Conservation (phyloP, 2,329 filamentous ascomycete genomes). For the Aschersonia sp. region DNA sequence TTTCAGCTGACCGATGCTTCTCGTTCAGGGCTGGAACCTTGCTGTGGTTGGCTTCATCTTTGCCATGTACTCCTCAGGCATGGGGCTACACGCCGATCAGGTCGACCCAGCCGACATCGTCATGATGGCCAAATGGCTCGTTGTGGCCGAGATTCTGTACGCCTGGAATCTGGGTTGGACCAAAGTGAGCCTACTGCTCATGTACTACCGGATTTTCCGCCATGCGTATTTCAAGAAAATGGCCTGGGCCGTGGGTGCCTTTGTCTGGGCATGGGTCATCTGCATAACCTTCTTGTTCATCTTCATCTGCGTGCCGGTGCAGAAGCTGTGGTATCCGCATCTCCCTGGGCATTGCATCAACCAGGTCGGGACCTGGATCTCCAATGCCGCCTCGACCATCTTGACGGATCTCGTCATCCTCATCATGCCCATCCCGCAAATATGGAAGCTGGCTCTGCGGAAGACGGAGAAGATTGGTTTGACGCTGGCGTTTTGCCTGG, state of each 20-base stretch:
- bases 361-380: conserved; percentile 33
- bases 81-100: conserved; percentile 30
- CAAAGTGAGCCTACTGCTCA: conserved; percentile 33
- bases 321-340: conserved; percentile 31
- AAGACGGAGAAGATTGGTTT: conserved; percentile 27
- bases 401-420: conserved; percentile 30
- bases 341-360: conserved; percentile 32
- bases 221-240: conserved; percentile 26
- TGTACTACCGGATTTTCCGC: conserved; percentile 39
- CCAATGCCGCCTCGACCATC: conserved; percentile 32
- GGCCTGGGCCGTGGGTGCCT: conserved; percentile 22
- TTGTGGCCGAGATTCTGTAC: conserved; percentile 32
- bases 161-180: conserved; percentile 32
- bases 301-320: conserved; percentile 36
- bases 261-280: conserved; percentile 32
- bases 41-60: conserved; percentile 31
- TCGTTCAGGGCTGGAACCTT: conserved; percentile 23
- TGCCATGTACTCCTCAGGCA: conserved; percentile 28
- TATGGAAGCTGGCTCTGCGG: conserved; percentile 29
- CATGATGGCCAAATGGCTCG: conserved; percentile 29
- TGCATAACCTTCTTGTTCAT: conserved; percentile 32
- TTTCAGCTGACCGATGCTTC: not conserved
- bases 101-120: conserved; percentile 21
- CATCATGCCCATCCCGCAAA: conserved; percentile 26
- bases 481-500: conserved; percentile 27